phyloP scores from a whole-genome alignment of 768 basidiomycete species.

The Macrolepiota albuminosa region DNA sequence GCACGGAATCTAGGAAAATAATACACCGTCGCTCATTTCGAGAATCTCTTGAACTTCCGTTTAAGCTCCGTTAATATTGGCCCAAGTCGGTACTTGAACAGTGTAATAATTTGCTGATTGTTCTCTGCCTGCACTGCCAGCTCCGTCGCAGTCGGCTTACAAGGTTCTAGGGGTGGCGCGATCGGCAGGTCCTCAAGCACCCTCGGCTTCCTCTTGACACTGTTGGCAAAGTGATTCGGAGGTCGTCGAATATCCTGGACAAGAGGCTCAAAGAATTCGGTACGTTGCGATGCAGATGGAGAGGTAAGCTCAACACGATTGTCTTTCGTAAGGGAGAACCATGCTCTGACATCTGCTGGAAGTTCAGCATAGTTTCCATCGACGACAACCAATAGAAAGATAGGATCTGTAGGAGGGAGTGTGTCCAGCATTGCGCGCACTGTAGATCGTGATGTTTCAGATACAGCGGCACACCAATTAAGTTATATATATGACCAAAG shows the following conservation, averaged over 20 bases:
- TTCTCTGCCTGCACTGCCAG: constrained; percentile 77
- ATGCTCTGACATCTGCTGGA: constrained; percentile 77
- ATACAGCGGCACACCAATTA: constrained; percentile 87
- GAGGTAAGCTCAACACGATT: constrained; percentile 62
- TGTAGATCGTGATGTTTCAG: constrained; percentile 79
- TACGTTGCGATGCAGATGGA: constrained; percentile 54
- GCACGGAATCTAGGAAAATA: background rate
- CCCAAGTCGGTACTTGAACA: constrained; percentile 60
- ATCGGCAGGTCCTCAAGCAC: constrained; percentile 81
- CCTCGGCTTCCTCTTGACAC: constrained; percentile 75
- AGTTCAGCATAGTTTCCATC: constrained; percentile 70
- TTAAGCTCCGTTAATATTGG: too few species aligned
- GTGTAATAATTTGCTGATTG: constrained; percentile 71
- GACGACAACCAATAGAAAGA: constrained; percentile 60
- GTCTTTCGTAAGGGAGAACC: constrained; percentile 82
- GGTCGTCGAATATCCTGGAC: constrained; percentile 36
- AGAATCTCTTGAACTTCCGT: too few species aligned
- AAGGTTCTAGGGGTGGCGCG: constrained; percentile 65
- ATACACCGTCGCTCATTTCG: constrained; percentile 71
- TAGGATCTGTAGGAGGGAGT: too few species aligned
- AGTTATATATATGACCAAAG: constrained; percentile 93
- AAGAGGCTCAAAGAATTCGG: too few species aligned
- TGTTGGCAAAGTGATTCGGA: constrained; percentile 88
- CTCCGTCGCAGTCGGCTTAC: constrained; percentile 52
- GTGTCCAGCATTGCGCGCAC: too few species aligned